A percentile compares a stretch with the other conserved stretches of the same genome.
phyloP scores from a whole-genome alignment of 257 asterid species.

The Ligustrum vulgare region DNA sequence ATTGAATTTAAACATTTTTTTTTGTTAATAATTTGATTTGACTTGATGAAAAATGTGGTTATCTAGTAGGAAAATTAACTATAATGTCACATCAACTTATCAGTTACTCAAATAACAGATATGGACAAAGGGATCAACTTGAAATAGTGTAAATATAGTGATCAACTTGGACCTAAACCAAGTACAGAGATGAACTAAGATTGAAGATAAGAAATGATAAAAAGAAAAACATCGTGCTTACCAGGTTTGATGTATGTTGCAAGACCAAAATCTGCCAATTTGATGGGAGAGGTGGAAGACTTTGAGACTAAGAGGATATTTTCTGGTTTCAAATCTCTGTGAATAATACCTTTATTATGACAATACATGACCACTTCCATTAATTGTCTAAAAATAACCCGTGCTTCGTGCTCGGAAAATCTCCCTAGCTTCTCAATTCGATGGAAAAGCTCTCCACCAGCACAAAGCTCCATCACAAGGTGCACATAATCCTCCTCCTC shows the following conservation, averaged over 20 bases:
- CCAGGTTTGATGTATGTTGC: constrained; percentile 51
- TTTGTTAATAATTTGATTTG: background rate
- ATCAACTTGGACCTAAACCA: too few relatives aligned
- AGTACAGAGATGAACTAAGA: background rate
- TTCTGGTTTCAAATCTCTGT: constrained; percentile 67
- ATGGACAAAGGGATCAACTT: background rate
- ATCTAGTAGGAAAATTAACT: background rate
- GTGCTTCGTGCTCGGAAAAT: constrained; percentile 48
- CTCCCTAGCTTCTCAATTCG: constrained; percentile 49
- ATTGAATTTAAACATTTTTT: background rate
- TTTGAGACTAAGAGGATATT: constrained; percentile 48
- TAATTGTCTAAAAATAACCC: constrained; percentile 43
- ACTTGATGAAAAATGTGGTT: background rate
- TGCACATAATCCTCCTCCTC: constrained; percentile 61
- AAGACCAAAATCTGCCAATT: constrained; percentile 68
- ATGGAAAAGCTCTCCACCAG: constrained; percentile 67
- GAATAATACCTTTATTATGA: constrained; percentile 51
- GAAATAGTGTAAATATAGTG: background rate
- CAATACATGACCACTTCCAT: constrained; percentile 58
- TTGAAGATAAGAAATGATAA: background rate
- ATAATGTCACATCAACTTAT: background rate
- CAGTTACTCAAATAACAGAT: background rate
- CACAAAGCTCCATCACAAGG: constrained; percentile 69
- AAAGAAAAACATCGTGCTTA: constrained; percentile 19
- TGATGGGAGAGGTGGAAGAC: constrained; percentile 48